Evolutionary conservation across 495 filamentous ascomycete species (phyloP).

Genomic region (Aspergillus cristatus): DNA sequence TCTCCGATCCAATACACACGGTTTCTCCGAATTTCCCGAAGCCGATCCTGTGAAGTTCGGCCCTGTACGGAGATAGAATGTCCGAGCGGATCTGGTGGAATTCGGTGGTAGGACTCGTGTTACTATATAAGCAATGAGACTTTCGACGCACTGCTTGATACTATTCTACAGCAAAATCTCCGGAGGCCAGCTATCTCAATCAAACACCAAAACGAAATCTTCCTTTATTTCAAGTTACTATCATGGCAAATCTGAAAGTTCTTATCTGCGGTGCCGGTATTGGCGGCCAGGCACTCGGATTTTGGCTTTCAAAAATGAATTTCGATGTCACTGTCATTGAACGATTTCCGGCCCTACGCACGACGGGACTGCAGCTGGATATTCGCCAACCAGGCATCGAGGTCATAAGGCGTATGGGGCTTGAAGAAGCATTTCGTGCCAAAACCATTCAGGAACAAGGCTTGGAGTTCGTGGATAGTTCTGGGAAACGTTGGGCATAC

Average conservation of each 20-base stretch:
- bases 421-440: slow-evolving; percentile 17
- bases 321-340: slow-evolving; percentile 32
- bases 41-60: not conserved
- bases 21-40: not conserved
- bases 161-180: slow-evolving; percentile 2
- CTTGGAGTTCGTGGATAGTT: slow-evolving; percentile 21
- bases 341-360: slow-evolving; percentile 19
- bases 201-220: not conserved
- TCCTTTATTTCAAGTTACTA: not conserved
- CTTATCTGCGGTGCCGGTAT: slow-evolving; percentile 41
- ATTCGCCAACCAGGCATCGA: slow-evolving; percentile 28
- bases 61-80: not conserved
- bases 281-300: slow-evolving; percentile 26
- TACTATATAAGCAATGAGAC: not conserved
- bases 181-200: not conserved
- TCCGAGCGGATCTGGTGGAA: not conserved
- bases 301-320: slow-evolving; percentile 22
- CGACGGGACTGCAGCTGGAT: slow-evolving; percentile 29
- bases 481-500: slow-evolving; percentile 11
- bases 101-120: not conserved
- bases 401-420: slow-evolving; percentile 29
- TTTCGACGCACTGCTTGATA: not conserved
- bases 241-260: slow-evolving; percentile 24
- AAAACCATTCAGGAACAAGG: slow-evolving; percentile 23
- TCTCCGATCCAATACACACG: not conserved